phyloP scores from a whole-genome alignment of 768 basidiomycete species.

The Boletus eberwhitei region DNA sequence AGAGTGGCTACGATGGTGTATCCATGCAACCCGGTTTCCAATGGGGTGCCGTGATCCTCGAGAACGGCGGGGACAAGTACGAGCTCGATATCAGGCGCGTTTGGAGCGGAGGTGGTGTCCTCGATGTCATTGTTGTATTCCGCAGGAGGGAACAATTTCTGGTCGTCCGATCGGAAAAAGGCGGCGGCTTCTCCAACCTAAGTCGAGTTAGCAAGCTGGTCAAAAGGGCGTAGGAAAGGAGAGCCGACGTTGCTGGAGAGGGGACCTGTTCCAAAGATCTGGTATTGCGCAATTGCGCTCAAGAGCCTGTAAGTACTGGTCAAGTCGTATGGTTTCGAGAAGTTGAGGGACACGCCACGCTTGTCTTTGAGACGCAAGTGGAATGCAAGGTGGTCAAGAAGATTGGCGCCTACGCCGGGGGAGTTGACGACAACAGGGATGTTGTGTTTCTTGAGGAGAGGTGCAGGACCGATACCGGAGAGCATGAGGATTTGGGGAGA shows the following conservation, averaged over 20 bases:
- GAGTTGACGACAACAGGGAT: conserved; percentile 61
- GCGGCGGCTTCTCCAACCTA: conserved; percentile 30
- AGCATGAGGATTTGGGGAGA: conserved; percentile 68
- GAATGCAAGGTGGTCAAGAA: conserved; percentile 66
- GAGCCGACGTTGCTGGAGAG: conserved; percentile 49
- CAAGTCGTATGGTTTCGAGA: conserved; percentile 29
- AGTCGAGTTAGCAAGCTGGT: background rate
- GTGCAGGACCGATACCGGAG: conserved; percentile 72
- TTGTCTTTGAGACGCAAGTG: conserved; percentile 53
- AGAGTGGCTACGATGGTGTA: conserved; percentile 18
- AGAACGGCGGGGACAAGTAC: conserved; percentile 11
- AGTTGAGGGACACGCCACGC: conserved; percentile 40
- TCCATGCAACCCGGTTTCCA: conserved; percentile 11
- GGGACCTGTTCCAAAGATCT: conserved; percentile 44
- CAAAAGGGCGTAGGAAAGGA: background rate
- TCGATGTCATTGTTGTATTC: conserved; percentile 28
- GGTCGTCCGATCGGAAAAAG: conserved; percentile 34
- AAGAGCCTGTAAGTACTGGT: conserved; percentile 26
- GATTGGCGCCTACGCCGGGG: conserved; percentile 70
- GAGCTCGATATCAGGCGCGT: conserved; percentile 31
- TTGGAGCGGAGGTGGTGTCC: conserved; percentile 29
- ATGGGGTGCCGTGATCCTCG: background rate
- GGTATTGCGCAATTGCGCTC: conserved; percentile 40
- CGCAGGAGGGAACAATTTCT: conserved; percentile 27
- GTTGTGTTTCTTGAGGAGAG: conserved; percentile 46